Base-by-base conservation (phyloP, 2,329 filamentous ascomycete species). In the Drechslerella coelobrocha region DNA sequence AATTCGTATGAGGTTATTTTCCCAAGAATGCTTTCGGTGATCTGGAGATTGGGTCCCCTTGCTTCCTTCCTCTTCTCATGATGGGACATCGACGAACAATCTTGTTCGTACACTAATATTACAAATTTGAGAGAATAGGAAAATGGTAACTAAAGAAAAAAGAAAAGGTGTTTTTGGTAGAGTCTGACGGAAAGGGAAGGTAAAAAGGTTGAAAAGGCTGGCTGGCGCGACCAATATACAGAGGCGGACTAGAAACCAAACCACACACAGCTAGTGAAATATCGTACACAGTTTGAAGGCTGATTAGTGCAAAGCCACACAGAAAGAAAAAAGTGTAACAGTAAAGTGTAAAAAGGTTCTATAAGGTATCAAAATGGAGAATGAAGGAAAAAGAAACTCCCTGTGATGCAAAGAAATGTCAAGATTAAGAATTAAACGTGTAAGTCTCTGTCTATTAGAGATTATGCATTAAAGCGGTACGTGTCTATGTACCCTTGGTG, bases 51-150 rank as follows among this genome's bases (percentile, higher is more conserved):
- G 29, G 12, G 29, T 6, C 29, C 29, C 29, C 29, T 31, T 31
- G 29, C 29, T 6, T 31, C 29, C 29, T 45, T 45, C 41, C 17
- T 12, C 41, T 45, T 19, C n/a, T n/a, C n/a, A 17, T 14, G n/a
- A 41, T 19, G 41, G 41, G 41, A 5, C 10, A 45, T 45, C 41
- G 41, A 23, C 21, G 41, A 23, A 45, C 41, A 19, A 21, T 19
- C n/a, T 17, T 45, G 41, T 45, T 10, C 41, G n/a, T 73, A 51
- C 27, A 71, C 26, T 75, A 74, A 60, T 61, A 74, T 56, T 75
- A 72, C 55, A 39, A 7, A 6, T 21, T n/a, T 31, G 29, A 31
- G 41, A 45, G 41, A 45, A 45, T 45, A 45, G 21, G 41, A 45
- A 45, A 19, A 8, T 21, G 17, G 5, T 21, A 21, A 45, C 2